Base-by-base conservation (phyloP, 1,139 yeast genomes). In the Nematodospora anomalae region DNA sequence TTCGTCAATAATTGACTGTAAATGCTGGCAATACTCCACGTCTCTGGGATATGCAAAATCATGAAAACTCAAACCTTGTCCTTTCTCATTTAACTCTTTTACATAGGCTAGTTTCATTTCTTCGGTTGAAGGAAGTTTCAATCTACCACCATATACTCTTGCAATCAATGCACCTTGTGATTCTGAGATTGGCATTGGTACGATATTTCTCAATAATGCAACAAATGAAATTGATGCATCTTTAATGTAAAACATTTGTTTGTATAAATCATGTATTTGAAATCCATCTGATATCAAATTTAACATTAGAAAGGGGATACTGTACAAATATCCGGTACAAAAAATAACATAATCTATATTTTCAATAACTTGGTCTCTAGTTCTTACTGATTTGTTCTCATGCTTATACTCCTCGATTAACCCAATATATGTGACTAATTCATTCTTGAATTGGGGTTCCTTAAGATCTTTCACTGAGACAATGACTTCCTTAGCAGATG, bases 261-360 rank as follows among this genome's bases (percentile, higher is more conserved):
- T 58, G 50, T 68, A 70, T 10, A 74, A 32, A 30, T 62, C 50
- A 26, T 61, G 51, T 12, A 71, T 52, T 29, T 55, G 60, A 4
- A 43, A 35, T 9, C 74, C 73, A 36, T 62, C 60, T 9, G 61
- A 52, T 16, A 61, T 44, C 5, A 61, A 47, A 11, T 4, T 40
- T 30, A 37, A 47, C 36, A 60, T 55, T 35, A 73, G 52, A 41
- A 73, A 74, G 5, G 77, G 76, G 23, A 69, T 42, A 35, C 58
- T 57, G 49, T 70, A 71, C 18, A 67, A 51, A 47, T 72, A 74
- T 4, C 79, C 80, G 2, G 79, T 74, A 50, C 78, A 73, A 44
- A 68, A 71, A 3, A 74, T 53, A 2, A 74, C 52, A 3, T 35
- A 35, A 47, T 74, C 79, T 27, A 74, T 61, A 16, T 51, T 60